A percentile compares a stretch with the other conserved stretches of the same genome.
These are phyloP conservation scores for Penicillium bovifimosum DNA, from an alignment of 495 filamentous ascomycete genomes.

Conservation along the genomic window DNA sequence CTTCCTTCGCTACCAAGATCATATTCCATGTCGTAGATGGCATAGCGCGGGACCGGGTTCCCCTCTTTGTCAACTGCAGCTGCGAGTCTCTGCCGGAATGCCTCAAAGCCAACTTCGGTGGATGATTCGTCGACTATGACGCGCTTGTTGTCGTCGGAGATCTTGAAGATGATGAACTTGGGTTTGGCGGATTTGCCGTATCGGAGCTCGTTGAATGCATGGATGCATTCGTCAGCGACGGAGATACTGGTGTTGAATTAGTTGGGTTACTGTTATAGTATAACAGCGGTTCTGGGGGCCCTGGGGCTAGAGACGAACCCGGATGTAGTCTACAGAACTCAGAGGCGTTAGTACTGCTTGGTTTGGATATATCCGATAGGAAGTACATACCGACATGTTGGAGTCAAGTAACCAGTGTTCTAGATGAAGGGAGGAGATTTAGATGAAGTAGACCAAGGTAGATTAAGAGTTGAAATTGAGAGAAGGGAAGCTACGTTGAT, in stretches of 20 bases:
- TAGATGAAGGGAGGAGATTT: not conserved
- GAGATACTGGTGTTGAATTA: constrained; percentile 49
- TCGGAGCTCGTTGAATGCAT: constrained; percentile 75
- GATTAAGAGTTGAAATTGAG: not conserved
- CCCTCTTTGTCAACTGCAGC: constrained; percentile 60
- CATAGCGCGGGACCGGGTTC: constrained; percentile 61
- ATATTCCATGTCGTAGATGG: constrained; percentile 78
- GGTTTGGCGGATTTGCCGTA: constrained; percentile 46
- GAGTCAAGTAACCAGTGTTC: not conserved
- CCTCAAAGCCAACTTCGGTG: constrained; percentile 52
- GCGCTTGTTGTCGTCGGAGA: constrained; percentile 71
- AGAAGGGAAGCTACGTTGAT: not conserved
- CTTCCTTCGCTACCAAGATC: constrained; percentile 65
- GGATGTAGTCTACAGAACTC: not conserved
- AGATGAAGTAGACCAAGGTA: not conserved
- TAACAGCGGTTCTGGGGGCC: not conserved
- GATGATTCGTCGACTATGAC: constrained; percentile 69
- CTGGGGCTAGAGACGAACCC: not conserved
- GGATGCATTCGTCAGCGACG: constrained; percentile 64
- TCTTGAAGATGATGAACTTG: constrained; percentile 85
- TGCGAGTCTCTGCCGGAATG: constrained; percentile 64
- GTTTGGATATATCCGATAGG: not conserved
- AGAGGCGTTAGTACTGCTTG: not conserved
- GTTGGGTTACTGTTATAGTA: not conserved
- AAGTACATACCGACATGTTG: not conserved